Conservation (phyloP, 1,284 basidiomycete species). For the Ustilago esculenta region DNA sequence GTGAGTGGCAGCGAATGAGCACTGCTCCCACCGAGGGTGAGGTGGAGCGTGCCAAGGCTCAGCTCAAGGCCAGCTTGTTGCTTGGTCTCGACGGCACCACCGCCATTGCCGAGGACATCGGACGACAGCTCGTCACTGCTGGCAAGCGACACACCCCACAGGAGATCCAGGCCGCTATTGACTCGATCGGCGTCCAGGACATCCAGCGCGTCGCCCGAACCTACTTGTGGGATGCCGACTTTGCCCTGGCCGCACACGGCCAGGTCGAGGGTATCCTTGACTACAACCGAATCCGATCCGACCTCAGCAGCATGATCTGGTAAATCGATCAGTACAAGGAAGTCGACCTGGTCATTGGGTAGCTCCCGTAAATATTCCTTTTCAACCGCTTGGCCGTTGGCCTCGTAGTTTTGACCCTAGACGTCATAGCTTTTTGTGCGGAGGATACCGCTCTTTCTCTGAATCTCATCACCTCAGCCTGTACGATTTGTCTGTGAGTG, state of each 20-base stretch:
- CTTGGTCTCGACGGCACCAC: slow-evolving; percentile 93
- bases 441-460: slow-evolving; percentile 28
- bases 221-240: slow-evolving; percentile 94
- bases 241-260: slow-evolving; percentile 56
- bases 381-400: slow-evolving; percentile 5
- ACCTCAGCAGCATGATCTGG: slow-evolving; percentile 66
- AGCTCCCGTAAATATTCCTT: background rate
- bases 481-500: background rate
- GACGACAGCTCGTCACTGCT: slow-evolving; percentile 92
- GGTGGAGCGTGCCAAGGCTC: slow-evolving; percentile 96
- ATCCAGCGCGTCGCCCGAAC: slow-evolving; percentile 94
- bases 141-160: slow-evolving; percentile 82
- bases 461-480: slow-evolving; percentile 26
- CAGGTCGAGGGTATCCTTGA: slow-evolving; percentile 77
- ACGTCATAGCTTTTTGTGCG: slow-evolving; percentile 30
- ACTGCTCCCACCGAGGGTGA: slow-evolving; percentile 84
- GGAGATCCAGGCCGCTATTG: slow-evolving; percentile 92
- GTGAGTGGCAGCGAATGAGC: slow-evolving; percentile 97
- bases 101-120: slow-evolving; percentile 97
- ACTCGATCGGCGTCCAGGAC: slow-evolving; percentile 86
- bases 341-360: slow-evolving; percentile 1
- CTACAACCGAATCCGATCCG: slow-evolving; percentile 68
- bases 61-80: slow-evolving; percentile 92
- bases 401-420: slow-evolving; percentile 13
- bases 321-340: slow-evolving; percentile 30